Evolutionary conservation across 2,329 filamentous ascomycete species (phyloP).

Genomic region (Aspergillus quadrilineatus): DNA sequence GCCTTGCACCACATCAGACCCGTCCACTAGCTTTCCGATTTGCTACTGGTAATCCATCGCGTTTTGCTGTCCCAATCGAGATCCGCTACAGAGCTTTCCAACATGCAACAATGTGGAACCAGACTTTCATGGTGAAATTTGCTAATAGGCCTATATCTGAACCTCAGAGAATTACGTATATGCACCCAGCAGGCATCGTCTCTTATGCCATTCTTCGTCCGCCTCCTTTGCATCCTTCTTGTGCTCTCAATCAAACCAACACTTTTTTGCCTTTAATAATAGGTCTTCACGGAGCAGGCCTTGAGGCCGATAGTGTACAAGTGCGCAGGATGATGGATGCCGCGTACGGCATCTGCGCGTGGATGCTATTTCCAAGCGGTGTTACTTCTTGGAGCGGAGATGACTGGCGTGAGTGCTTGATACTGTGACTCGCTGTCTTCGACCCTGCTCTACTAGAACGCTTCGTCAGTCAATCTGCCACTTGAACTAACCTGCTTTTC

Average conservation of each 20-base stretch:
- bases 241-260: neutral
- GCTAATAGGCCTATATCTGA: conserved; percentile 32
- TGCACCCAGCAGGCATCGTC: conserved; percentile 54
- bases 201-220: conserved; percentile 60
- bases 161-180: conserved; percentile 55
- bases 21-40: conserved; percentile 35
- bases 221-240: conserved; percentile 37
- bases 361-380: conserved; percentile 57
- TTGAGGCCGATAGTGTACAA: conserved; percentile 52
- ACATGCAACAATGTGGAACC: conserved; percentile 6
- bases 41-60: neutral
- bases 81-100: conserved; percentile 18
- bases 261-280: conserved; percentile 49
- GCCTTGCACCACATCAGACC: conserved; percentile 34
- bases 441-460: too few species aligned
- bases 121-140: conserved; percentile 21
- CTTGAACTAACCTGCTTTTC: neutral
- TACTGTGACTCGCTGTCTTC: neutral
- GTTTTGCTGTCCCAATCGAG: conserved; percentile 18
- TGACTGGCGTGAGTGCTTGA: conserved; percentile 54
- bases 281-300: conserved; percentile 56
- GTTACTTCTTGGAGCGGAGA: conserved; percentile 60
- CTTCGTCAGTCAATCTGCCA: neutral
- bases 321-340: conserved; percentile 51
- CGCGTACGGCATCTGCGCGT: conserved; percentile 54